Evolutionary conservation across 2,329 filamentous ascomycete species (phyloP), one percentile per base, ranked within the genome.

Genomic region (Huntiella decipiens): DNA sequence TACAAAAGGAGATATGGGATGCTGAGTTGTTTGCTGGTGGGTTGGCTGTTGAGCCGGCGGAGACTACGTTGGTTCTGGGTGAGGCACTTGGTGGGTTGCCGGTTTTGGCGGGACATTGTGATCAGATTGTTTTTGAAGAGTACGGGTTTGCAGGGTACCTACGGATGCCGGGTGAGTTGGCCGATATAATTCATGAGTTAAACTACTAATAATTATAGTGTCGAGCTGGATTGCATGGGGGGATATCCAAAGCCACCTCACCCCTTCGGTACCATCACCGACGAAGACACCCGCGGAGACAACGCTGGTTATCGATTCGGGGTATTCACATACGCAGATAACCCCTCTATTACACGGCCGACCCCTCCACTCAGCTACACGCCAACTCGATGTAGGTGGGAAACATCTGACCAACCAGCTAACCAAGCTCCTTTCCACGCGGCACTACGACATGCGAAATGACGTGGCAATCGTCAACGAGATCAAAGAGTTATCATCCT

Each of bases 61-160:
- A 88, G 46, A 91, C 85, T n/a, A 79, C 85, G 41, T 63, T 98
- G 48, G 64, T 98, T 3, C 70, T 96, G 43, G 77, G 82, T 1
- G 91, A 98, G 60, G 81, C 85, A 39, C 80, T 86, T 3, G 94
- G 92, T 61, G 77, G 79, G 3, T 70, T 93, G 47, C 77, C 80
- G 1, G 76, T 77, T 10, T 63, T 98, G 52, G 86, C 95, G 61
- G 74, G 79, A 35, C 91, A 95, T 58, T 86, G 84, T 54, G 91
- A 98, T 57, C 88, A 98, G 65, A 85, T 98, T 57, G 75, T 96
- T 1, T 96, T 98, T 66, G 91, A 98, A 58, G 87, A 96, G 58
- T 98, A 91, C 64, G 84, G 84, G 2, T 98, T 98, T 61, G 74
- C 79, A 8, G 80, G 82, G 53, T 93, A 93, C 62, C 81, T 80